These are phyloP conservation scores for Lavandula angustifolia DNA, from an alignment of 257 asterid species.

Conservation along the genomic window DNA sequence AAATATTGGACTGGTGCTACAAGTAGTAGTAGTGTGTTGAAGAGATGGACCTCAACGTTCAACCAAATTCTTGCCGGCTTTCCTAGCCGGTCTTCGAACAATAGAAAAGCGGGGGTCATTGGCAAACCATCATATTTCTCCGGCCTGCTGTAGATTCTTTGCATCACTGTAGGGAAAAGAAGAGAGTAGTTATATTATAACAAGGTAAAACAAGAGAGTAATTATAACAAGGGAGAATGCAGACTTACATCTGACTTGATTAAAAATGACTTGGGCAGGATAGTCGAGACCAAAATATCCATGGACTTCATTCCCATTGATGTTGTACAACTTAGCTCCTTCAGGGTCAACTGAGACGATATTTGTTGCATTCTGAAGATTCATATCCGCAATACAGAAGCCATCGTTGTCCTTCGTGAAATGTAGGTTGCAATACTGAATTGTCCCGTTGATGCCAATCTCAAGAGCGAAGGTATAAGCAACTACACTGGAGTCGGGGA, in stretches of 20 bases:
- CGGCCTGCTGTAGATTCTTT: conserved; percentile 52
- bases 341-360: conserved; percentile 48
- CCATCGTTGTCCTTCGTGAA: conserved; percentile 63
- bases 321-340: conserved; percentile 49
- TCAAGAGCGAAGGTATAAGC: conserved; percentile 48
- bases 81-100: conserved; percentile 27
- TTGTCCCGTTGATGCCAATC: conserved; percentile 49
- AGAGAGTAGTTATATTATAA: neutral
- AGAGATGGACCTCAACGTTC: conserved; percentile 66
- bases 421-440: conserved; percentile 75
- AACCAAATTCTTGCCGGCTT: conserved; percentile 62
- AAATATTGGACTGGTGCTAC: neutral
- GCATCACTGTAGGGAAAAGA: conserved; percentile 46
- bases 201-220: too few relatives aligned
- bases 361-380: conserved; percentile 63
- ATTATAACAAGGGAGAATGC: too few relatives aligned
- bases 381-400: conserved; percentile 52
- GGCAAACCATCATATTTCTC: conserved; percentile 44
- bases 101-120: conserved; percentile 38
- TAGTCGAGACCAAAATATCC: conserved; percentile 84
- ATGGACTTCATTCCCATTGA: conserved; percentile 54
- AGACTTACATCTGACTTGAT: conserved; percentile 55
- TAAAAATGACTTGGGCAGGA: conserved; percentile 36
- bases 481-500: conserved; percentile 53
- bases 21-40: neutral